phyloP scores from a whole-genome alignment of 768 basidiomycete species.

The Tylopilus rubrobrunneus region DNA sequence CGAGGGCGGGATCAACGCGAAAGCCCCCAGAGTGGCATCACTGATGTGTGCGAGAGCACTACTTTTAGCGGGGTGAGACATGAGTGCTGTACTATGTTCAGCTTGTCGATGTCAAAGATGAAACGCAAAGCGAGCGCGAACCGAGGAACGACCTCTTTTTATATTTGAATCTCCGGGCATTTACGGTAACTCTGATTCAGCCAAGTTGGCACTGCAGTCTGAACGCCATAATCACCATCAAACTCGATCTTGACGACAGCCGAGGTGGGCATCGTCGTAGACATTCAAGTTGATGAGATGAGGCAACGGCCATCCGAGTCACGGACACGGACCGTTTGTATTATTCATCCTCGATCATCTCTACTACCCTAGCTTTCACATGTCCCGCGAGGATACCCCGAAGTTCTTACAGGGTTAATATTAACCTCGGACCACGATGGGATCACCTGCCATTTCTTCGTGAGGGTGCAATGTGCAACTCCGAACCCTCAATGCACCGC shows the following conservation, averaged over 20 bases:
- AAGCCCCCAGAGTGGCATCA: constrained; percentile 62
- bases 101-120: background rate
- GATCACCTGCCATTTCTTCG: background rate
- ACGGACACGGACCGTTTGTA: too few species aligned
- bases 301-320: too few species aligned
- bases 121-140: background rate
- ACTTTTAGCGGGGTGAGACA: constrained; percentile 51
- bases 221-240: too few species aligned
- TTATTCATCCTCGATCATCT: too few species aligned
- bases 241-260: too few species aligned
- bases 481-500: too few species aligned
- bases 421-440: background rate
- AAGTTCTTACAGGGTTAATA: background rate
- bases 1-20: constrained; percentile 54
- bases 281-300: too few species aligned
- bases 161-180: background rate
- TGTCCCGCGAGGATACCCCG: background rate
- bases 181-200: too few species aligned
- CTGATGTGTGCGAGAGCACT: constrained; percentile 50
- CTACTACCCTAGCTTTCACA: background rate
- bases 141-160: background rate
- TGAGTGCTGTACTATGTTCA: constrained; percentile 19
- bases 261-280: too few species aligned
- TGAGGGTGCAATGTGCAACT: too few species aligned
- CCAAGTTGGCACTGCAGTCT: too few species aligned